These are phyloP conservation scores for Rhypophila decipiens DNA, from an alignment of 495 filamentous ascomycete genomes.

Conservation along the genomic window DNA sequence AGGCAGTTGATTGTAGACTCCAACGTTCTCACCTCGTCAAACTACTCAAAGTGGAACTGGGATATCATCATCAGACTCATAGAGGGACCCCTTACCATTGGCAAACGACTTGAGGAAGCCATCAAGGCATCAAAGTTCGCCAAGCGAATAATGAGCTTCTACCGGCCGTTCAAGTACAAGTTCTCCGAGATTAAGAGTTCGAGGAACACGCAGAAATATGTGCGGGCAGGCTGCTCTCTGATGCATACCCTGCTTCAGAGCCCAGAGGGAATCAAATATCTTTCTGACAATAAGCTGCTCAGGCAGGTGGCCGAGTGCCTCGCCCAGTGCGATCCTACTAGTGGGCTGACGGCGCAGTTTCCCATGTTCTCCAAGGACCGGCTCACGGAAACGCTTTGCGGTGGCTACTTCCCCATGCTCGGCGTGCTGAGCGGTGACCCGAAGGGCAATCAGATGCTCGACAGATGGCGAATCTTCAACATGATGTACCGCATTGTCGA, in stretches of 20 bases:
- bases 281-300: conserved; percentile 86
- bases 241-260: conserved; percentile 81
- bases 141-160: conserved; percentile 89
- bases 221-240: conserved; percentile 79
- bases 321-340: conserved; percentile 84
- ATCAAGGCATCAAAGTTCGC: conserved; percentile 93
- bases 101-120: conserved; percentile 87
- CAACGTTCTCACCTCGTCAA: conserved; percentile 74
- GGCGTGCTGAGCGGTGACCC: conserved; percentile 76
- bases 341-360: conserved; percentile 78
- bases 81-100: conserved; percentile 86
- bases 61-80: conserved; percentile 83
- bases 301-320: conserved; percentile 92
- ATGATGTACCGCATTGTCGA: conserved; percentile 99
- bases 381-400: conserved; percentile 74
- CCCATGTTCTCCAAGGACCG: conserved; percentile 83
- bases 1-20: conserved; percentile 81
- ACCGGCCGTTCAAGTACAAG: conserved; percentile 92
- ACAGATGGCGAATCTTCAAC: conserved; percentile 94
- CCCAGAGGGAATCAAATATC: conserved; percentile 72
- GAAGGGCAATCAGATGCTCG: conserved; percentile 82
- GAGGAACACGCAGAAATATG: conserved; percentile 89
- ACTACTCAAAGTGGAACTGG: conserved; percentile 95
- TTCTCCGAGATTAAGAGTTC: conserved; percentile 83
- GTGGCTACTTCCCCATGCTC: conserved; percentile 90